Evolutionary conservation across 1,139 yeast species (phyloP), one percentile per base, ranked within the genome.

Genomic region (Lizanozyma gosingica): DNA sequence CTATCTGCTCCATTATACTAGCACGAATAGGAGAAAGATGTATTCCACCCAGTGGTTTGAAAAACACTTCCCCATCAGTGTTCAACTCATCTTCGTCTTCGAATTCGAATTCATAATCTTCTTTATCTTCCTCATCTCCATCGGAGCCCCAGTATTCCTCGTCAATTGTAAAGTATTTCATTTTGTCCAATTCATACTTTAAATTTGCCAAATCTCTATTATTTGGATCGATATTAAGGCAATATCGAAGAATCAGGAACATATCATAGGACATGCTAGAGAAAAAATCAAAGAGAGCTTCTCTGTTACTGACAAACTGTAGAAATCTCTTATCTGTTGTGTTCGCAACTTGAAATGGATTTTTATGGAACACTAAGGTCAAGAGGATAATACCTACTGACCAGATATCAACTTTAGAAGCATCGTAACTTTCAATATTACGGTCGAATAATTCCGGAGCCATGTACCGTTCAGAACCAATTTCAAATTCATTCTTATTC

Each of bases 381-480:
- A 92, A 67, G 46, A 92, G 69, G 43, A 88, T 85, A 48, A 90
- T 81, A 17, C 97, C 98, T 45, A 86, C 65, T 1, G 97, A 82
- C 98, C 98, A 92, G 43, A 90, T 71, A 62, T 92, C 98, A 39
- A 85, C 85, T 60, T 85, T 84, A 18, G 83, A 79, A 15, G 97
- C 92, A 54, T 84, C 87, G 59, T 92, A 92, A 37, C 71, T 67
- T 35, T 74, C 76, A 39, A 78, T 66, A 40, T 76, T 71, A 18
- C 66, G 60, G 50, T 82, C 87, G 54, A 83, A 78, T 41, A 90
- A 67, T 57, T 92, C 98, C 0, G 98, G 98, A 0, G 97, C 95
- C 98, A 92, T 92, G 60, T 92, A 92, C 45, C 97, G 71, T 60
- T 90, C 97, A 39, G 92, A 80, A 17, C 98, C 98, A 43, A 90